Evolutionary conservation across 495 filamentous ascomycete genomes (phyloP), one percentile per base, ranked within the genome.

Genomic region (Penicillium tannophilum): DNA sequence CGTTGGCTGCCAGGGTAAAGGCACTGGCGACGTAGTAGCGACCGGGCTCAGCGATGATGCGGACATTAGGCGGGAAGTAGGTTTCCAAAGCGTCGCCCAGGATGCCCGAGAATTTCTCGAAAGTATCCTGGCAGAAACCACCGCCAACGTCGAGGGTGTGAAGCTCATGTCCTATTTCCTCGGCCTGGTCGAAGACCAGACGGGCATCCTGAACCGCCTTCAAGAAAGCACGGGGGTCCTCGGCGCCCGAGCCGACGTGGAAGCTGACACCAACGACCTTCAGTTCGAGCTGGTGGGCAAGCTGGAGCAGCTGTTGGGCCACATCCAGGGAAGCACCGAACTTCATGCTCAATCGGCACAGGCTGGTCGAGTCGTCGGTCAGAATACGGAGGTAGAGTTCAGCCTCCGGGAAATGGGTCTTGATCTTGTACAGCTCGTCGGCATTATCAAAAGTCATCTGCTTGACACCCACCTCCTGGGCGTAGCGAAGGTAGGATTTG

Each of bases 401-500:
- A 35, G 94, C 94, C 23, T 85, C 87, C 11, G 94, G 95, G 68
- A 84, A 97, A 60, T 91, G 82, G 62, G 90, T 86, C 70, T 95
- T 93, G 75, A 95, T 94, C 82, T 99, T 98, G 84, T 93, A 91
- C 35, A 99, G 84, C 79, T 99, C 95, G 68, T 98, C 94, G 61
- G 91, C 86, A 65, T 98, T 97, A 79, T 99, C 94, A 66, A 98
- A 97, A 11, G 94, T 98, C 92, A 99, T 98, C 80, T 96, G 92
- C 79, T 91, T 95, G 66, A 99, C 93, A 58, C 87, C 89, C 55
- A 88, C 72, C 70, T 86, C 82, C 55, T 87, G 84, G 52, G 93
- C 93, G 65, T 90, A 96, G 65, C 92, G 90, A 59, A 98, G 80
- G 75, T 97, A 97, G 41, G 93, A 97, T 75, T 95, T 96, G 68